These are phyloP conservation scores for Mallotus japonicus DNA, from an alignment of 441 rosid species.

Conservation along the genomic window DNA sequence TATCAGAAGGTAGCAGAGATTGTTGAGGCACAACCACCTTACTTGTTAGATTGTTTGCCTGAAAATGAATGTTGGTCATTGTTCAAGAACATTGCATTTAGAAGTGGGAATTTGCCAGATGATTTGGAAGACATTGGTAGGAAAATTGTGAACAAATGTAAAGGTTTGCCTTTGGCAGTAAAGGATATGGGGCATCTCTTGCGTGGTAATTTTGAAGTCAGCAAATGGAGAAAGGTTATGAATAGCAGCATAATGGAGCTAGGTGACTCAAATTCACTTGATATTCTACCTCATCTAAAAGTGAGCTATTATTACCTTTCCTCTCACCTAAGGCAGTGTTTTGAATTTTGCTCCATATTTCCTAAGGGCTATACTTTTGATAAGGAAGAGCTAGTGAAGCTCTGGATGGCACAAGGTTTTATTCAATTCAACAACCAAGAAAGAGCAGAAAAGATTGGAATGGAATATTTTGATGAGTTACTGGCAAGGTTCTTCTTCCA, in stretches of 20 bases:
- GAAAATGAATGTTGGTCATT: slow-evolving; percentile 22
- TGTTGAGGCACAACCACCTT: slow-evolving; percentile 15
- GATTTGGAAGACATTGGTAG: slow-evolving; percentile 25
- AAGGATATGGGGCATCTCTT: slow-evolving; percentile 30
- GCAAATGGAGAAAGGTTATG: slow-evolving; percentile 20
- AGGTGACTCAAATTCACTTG: neutral
- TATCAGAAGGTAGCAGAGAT: slow-evolving; percentile 4
- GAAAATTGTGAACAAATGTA: slow-evolving; percentile 31
- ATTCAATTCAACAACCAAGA: neutral
- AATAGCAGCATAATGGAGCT: slow-evolving; percentile 26
- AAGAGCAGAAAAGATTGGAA: neutral
- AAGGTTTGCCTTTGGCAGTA: slow-evolving; percentile 37
- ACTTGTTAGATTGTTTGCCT: slow-evolving; percentile 15
- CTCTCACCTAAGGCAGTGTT: slow-evolving; percentile 26
- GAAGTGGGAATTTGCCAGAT: neutral
- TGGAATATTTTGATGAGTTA: slow-evolving; percentile 3
- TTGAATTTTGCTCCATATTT: slow-evolving; percentile 19
- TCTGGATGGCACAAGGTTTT: slow-evolving; percentile 20
- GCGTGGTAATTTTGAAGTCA: slow-evolving; percentile 1
- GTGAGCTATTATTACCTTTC: slow-evolving; percentile 28
- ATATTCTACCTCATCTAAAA: slow-evolving; percentile 19
- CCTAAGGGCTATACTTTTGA: slow-evolving; percentile 9
- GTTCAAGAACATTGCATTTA: slow-evolving; percentile 29
- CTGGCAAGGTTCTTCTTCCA: slow-evolving; percentile 9
- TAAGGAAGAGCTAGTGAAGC: slow-evolving; percentile 23